Percentiles rank a stretch among this genome's conserved stretches.
These are phyloP conservation scores for Nematodospora anomalae DNA, from an alignment of 1,139 yeast species.

Conservation along the genomic window DNA sequence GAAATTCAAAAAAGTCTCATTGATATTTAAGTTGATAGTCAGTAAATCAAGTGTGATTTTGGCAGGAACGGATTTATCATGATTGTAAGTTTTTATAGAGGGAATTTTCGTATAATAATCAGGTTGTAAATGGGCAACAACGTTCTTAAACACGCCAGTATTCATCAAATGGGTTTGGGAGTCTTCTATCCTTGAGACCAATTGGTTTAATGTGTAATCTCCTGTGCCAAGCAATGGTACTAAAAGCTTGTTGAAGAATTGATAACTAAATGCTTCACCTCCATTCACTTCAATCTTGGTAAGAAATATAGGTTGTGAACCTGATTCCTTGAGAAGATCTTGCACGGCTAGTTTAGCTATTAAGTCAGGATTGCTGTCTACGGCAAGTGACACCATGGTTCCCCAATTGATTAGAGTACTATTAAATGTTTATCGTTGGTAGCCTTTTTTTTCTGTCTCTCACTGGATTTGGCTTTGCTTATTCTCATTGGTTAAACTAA, in stretches of 20 bases:
- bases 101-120: constrained; percentile 35
- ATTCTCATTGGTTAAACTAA: constrained; percentile 2
- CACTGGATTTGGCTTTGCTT: constrained; percentile 2
- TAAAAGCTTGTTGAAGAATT: constrained; percentile 47
- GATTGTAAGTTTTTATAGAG: constrained; percentile 27
- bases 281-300: constrained; percentile 49
- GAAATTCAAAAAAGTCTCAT: constrained; percentile 37
- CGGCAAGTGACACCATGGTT: constrained; percentile 12
- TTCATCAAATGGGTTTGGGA: constrained; percentile 32
- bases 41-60: constrained; percentile 39
- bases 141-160: constrained; percentile 46
- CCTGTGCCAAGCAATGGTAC: constrained; percentile 43
- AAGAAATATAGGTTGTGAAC: constrained; percentile 45
- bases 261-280: constrained; percentile 47
- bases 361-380: constrained; percentile 21
- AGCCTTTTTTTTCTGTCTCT: background rate
- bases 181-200: constrained; percentile 29
- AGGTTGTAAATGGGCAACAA: constrained; percentile 33
- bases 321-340: constrained; percentile 33
- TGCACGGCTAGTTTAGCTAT: constrained; percentile 32
- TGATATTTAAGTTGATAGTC: constrained; percentile 34
- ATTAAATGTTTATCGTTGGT: background rate
- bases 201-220: constrained; percentile 47
- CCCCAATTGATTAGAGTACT: too few relatives aligned
- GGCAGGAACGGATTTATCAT: constrained; percentile 39